phyloP scores from a whole-genome alignment of 2,329 filamentous ascomycete species.

The Fusarium foetens region DNA sequence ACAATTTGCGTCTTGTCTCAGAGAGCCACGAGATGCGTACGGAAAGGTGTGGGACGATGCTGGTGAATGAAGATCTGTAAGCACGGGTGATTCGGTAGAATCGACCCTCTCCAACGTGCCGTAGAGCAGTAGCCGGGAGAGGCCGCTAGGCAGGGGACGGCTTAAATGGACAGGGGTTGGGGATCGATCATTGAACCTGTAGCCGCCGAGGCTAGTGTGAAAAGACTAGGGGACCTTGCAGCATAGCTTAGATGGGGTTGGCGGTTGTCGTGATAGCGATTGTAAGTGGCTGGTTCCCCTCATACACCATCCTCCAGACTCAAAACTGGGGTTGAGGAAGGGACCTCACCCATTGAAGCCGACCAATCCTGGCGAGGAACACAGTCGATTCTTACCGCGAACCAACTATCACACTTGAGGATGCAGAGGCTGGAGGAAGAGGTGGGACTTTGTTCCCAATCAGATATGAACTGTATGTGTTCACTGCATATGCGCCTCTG shows the following conservation, averaged over 20 bases:
- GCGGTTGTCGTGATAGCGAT: conserved; percentile 11
- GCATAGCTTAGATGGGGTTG: conserved; percentile 3
- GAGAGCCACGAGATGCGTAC: too few species aligned
- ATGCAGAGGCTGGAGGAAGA: conserved; percentile 19
- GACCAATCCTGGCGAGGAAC: not conserved
- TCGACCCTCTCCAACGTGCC: too few species aligned
- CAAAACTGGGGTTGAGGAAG: too few species aligned
- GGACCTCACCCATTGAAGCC: not conserved
- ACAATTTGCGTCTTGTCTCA: too few species aligned
- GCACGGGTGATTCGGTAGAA: too few species aligned
- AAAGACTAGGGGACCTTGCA: conserved; percentile 28
- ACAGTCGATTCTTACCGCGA: not conserved
- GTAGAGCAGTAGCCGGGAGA: too few species aligned
- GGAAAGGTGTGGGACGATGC: too few species aligned
- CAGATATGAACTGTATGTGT: not conserved
- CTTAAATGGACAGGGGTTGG: too few species aligned
- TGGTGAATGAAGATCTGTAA: too few species aligned
- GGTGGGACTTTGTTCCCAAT: not conserved
- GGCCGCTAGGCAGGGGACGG: too few species aligned
- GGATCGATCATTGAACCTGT: conserved; percentile 32
- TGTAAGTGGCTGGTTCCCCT: conserved; percentile 28
- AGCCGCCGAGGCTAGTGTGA: conserved; percentile 35
- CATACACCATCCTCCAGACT: not conserved
- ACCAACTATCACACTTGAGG: not conserved
- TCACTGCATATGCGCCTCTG: not conserved